Conservation (phyloP, 352 stramenopile species). For the Globisporangium paddicum region DNA sequence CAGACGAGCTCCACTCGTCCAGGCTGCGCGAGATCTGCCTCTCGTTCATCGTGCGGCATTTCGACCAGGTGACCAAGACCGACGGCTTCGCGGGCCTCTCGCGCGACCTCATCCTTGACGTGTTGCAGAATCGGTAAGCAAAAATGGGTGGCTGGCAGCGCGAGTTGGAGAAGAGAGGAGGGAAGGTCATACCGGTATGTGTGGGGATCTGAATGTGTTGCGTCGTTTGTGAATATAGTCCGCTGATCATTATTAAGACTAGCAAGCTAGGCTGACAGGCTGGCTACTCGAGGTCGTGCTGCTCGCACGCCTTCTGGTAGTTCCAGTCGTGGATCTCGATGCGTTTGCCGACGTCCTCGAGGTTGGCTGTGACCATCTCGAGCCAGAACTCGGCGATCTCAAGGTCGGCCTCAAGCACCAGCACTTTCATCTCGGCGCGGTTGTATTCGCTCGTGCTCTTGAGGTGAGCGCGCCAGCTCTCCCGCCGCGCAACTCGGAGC, state of each 20-base stretch:
- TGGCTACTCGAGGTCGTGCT: conserved; percentile 18
- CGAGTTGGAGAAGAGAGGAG: conserved; percentile 7
- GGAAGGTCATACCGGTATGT: background rate
- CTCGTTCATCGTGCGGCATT: conserved; percentile 87
- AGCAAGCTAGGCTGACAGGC: background rate
- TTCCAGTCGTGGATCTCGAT: conserved; percentile 81
- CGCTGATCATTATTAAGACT: conserved; percentile 8
- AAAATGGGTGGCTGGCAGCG: background rate
- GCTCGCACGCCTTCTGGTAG: conserved; percentile 51
- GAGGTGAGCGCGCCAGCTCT: conserved; percentile 43
- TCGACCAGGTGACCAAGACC: conserved; percentile 90
- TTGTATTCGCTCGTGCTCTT: conserved; percentile 58
- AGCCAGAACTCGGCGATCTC: conserved; percentile 68
- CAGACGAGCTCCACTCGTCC: conserved; percentile 79
- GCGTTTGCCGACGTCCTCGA: conserved; percentile 68
- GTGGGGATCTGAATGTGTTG: background rate
- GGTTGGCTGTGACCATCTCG: conserved; percentile 44
- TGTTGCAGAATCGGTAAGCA: conserved; percentile 78
- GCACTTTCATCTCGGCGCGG: conserved; percentile 50
- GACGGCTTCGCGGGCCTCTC: conserved; percentile 84
- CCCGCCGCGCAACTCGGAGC: conserved; percentile 28
- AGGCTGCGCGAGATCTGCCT: conserved; percentile 88
- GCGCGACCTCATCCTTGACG: conserved; percentile 86
- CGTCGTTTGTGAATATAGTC: conserved; percentile 8
- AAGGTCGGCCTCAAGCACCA: conserved; percentile 48